Conservation (phyloP, 1,284 basidiomycete species). For the Leccinum ambiguum region DNA sequence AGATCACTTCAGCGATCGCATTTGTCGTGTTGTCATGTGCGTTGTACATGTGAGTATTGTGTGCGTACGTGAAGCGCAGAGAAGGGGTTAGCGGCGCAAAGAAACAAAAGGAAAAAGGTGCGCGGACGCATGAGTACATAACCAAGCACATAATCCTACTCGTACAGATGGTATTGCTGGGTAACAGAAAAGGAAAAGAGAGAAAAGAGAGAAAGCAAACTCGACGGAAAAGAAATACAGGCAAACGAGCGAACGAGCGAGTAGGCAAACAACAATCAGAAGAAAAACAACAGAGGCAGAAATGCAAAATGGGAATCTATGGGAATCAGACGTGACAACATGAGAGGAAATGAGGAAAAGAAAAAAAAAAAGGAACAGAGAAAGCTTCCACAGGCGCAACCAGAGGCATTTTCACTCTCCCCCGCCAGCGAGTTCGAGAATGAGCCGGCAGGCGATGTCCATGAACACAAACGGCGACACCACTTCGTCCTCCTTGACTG, state of each 20-base stretch:
- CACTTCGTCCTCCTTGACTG: conserved; percentile 59
- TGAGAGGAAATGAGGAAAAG: neutral
- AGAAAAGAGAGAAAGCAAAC: conserved; percentile 5
- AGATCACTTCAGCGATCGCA: neutral
- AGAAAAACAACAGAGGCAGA: conserved; percentile 8
- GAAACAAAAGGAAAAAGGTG: neutral
- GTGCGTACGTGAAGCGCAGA: conserved; percentile 1
- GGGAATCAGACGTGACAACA: conserved; percentile 20
- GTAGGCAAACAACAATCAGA: conserved; percentile 13
- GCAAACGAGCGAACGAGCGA: conserved; percentile 11
- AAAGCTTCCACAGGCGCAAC: neutral
- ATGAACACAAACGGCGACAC: conserved; percentile 95
- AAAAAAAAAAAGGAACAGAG: neutral
- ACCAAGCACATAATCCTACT: conserved; percentile 25
- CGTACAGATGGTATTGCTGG: conserved; percentile 28
- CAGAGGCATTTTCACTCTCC: conserved; percentile 31
- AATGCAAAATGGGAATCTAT: conserved; percentile 20
- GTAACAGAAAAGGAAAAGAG: conserved; percentile 5
- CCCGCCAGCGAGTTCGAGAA: conserved; percentile 78
- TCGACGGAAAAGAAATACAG: conserved; percentile 5
- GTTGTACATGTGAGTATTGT: neutral
- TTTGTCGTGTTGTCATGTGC: neutral
- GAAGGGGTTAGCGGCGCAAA: neutral
- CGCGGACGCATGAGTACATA: neutral
- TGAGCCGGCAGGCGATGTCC: conserved; percentile 88